phyloP scores from a whole-genome alignment of 768 basidiomycete species.

The Ephemerocybe angulata region DNA sequence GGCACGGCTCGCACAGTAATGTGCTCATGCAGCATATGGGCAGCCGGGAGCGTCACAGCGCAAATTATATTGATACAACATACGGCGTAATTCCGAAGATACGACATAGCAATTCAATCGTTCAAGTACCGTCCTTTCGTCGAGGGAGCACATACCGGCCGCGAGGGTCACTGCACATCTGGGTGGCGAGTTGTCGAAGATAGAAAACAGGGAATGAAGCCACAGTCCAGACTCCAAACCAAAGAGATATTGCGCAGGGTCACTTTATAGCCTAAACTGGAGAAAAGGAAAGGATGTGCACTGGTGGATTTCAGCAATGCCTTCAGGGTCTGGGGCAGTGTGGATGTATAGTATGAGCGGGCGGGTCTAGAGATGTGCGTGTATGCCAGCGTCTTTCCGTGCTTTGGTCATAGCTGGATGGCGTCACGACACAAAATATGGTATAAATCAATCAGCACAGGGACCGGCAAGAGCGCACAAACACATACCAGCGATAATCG shows the following conservation, averaged over 20 bases:
- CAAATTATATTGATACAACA: not conserved
- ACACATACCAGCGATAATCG: constrained; percentile 78
- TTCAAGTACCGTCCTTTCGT: not conserved
- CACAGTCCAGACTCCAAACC: too few species aligned
- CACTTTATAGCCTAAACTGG: not conserved
- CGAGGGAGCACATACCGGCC: too few species aligned
- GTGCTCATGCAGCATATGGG: too few species aligned
- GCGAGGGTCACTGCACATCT: not conserved
- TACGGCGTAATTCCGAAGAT: not conserved
- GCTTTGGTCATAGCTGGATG: constrained; percentile 82
- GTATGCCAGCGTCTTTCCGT: constrained; percentile 65
- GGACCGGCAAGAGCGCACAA: not conserved
- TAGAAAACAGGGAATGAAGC: not conserved
- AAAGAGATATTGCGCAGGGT: too few species aligned
- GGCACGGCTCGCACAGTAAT: too few species aligned
- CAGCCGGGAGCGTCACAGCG: not conserved
- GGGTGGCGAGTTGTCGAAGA: not conserved
- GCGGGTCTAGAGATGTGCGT: constrained; percentile 41
- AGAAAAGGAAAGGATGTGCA: not conserved
- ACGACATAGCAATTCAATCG: not conserved
- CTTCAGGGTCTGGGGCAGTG: not conserved
- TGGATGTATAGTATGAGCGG: constrained; percentile 13
- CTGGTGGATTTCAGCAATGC: not conserved
- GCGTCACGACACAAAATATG: not conserved
- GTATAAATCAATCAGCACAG: not conserved